Base-by-base conservation (phyloP, 371 early-diverging fungal species). In the Coemansia linderi region DNA sequence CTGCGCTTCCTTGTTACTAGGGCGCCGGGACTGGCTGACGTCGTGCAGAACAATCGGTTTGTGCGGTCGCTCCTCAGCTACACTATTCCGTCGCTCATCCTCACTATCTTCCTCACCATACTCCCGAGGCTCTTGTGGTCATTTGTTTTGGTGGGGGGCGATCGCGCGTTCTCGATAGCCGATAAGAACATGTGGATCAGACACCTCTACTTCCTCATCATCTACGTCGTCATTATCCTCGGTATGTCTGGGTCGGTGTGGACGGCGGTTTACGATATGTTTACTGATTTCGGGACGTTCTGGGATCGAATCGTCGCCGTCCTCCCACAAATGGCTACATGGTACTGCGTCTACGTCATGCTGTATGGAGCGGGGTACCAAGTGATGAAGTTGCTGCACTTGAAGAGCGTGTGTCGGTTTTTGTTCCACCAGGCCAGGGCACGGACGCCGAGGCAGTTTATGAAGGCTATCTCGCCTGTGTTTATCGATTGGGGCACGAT, bases 151-250 rank as follows among this genome's bases (percentile, higher is more conserved):
- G 1, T 68, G 86, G 52, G 90, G 89, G 37, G 85, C 59, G 85
- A 91, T 64, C 82, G 80, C 36, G 57, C 73, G 4, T 77, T 54
- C 19, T 60, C 61, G 2, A 58, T 61, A 1, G 89, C 89, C 0
- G 85, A 84, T 37, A 72, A 90, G 22, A 89, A 87, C 56, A 87
- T 88, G 15, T 80, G 87, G 9, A 81, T 85, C 56, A 89, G 93
- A 66, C 92, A 95, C 75, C 91, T 91, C 69, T 90, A 90, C 71
- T 95, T 94, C 68, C 85, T 89, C 59, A 75, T 94, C 27, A 90
- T 92, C 83, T 95, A 95, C 81, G 89, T 95, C 4, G 80, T 97
- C 60, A 76, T 97, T 33, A 88, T 94, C 19, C 89, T 93, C 65
- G 90, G 91, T 4, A 83, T 94, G 22, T 89, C 91, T 1, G 85